Evolutionary conservation across 2,329 filamentous ascomycete genomes (phyloP).

Genomic region (Diatrype stigma): DNA sequence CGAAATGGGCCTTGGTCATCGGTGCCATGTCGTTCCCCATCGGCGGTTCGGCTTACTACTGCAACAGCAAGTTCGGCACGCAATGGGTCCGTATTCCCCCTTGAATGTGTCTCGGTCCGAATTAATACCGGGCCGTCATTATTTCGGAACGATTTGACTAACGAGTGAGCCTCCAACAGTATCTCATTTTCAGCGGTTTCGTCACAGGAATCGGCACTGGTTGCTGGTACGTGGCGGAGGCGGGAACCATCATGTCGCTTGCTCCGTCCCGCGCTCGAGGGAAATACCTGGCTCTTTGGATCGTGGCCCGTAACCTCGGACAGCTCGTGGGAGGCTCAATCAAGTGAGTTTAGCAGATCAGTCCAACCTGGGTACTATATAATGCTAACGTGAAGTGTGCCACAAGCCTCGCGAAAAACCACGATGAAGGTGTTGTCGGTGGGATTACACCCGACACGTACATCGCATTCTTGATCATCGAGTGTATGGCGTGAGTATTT

Average conservation of each 20-base stretch:
- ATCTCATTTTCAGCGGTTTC: conserved; percentile 35
- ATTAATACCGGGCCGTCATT: neutral
- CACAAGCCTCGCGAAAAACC: conserved; percentile 32
- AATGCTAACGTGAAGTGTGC: conserved; percentile 1
- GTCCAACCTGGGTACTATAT: neutral
- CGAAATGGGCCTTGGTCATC: conserved; percentile 42
- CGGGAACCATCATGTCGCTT: conserved; percentile 44
- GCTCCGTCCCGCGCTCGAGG: conserved; percentile 41
- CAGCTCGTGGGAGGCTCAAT: conserved; percentile 44
- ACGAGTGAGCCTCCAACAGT: conserved; percentile 17
- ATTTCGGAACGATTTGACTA: no score
- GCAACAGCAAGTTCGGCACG: conserved; percentile 44
- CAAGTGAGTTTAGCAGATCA: conserved; percentile 27
- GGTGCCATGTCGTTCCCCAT: conserved; percentile 39
- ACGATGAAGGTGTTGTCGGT: conserved; percentile 29
- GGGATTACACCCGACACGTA: conserved; percentile 41
- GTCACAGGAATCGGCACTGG: conserved; percentile 36
- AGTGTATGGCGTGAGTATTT: conserved; percentile 35
- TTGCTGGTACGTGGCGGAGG: conserved; percentile 46
- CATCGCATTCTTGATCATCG: conserved; percentile 43
- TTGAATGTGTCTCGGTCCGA: no score
- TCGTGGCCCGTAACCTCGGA: conserved; percentile 42
- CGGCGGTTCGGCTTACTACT: conserved; percentile 43
- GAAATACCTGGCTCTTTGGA: conserved; percentile 45
- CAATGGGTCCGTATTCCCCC: conserved; percentile 36